Evolutionary conservation across 345 rosid genomes (phyloP).

Genomic region (Camelina sativa): DNA sequence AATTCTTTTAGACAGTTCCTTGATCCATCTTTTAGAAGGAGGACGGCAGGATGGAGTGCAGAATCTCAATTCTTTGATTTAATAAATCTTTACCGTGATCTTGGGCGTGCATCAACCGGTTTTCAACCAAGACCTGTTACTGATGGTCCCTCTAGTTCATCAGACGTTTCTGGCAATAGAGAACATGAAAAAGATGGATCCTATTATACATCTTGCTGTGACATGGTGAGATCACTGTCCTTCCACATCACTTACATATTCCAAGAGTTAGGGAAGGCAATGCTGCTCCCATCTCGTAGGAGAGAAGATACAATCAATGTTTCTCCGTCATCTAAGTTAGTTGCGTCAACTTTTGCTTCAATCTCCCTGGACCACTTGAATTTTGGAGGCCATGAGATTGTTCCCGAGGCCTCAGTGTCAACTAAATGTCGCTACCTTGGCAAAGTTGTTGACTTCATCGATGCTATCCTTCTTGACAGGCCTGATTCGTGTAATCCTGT

Average conservation of each 20-base stretch:
- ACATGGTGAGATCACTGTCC: slow-evolving; percentile 82
- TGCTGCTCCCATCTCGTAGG: slow-evolving; percentile 90
- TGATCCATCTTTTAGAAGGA: slow-evolving; percentile 89
- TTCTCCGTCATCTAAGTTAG: slow-evolving; percentile 79
- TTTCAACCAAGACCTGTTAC: slow-evolving; percentile 63
- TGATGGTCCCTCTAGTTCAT: slow-evolving; percentile 64
- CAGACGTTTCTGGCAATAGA: slow-evolving; percentile 59
- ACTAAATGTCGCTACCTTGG: slow-evolving; percentile 96
- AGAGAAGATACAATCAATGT: slow-evolving; percentile 88
- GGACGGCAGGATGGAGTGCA: slow-evolving; percentile 78
- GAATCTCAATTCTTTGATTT: slow-evolving; percentile 96
- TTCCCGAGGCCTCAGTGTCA: slow-evolving; percentile 66
- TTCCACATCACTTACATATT: slow-evolving; percentile 89
- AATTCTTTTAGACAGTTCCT: slow-evolving; percentile 90
- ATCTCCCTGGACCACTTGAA: slow-evolving; percentile 78
- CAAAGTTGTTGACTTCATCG: slow-evolving; percentile 87
- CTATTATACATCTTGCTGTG: slow-evolving; percentile 87
- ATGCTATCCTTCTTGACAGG: slow-evolving; percentile 81
- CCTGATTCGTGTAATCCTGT: slow-evolving; percentile 92
- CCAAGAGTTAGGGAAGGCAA: slow-evolving; percentile 95
- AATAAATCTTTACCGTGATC: slow-evolving; percentile 84
- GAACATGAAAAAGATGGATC: slow-evolving; percentile 80
- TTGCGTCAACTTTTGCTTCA: slow-evolving; percentile 82
- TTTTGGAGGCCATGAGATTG: slow-evolving; percentile 63
- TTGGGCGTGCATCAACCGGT: slow-evolving; percentile 79